Evolutionary conservation across 345 rosid genomes (phyloP).

Genomic region (Gossypium arboreum): DNA sequence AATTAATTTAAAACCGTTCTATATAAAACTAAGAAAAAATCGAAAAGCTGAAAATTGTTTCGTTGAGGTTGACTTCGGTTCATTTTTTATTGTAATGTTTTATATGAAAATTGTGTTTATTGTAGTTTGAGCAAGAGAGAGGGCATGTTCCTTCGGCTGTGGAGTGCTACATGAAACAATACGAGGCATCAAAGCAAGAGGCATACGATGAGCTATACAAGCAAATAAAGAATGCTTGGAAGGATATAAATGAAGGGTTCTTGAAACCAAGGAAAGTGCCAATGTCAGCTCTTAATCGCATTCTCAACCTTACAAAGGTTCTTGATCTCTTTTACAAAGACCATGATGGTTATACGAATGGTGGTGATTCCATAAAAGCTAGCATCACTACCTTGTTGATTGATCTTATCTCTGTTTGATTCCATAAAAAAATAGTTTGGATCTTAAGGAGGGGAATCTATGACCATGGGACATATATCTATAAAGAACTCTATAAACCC

Average conservation of each 20-base stretch:
- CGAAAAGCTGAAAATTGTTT: neutral
- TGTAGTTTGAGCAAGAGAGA: slow-evolving; percentile 21
- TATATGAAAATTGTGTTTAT: neutral
- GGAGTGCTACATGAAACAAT: slow-evolving; percentile 29
- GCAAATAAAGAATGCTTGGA: slow-evolving; percentile 27
- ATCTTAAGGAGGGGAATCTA: too few relatives aligned
- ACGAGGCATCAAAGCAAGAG: slow-evolving; percentile 8
- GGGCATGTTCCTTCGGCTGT: slow-evolving; percentile 26
- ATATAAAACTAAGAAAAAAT: too few relatives aligned
- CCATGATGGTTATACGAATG: neutral
- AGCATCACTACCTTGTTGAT: neutral
- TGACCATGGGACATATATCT: too few relatives aligned
- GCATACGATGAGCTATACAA: slow-evolving; percentile 11
- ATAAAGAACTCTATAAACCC: too few relatives aligned
- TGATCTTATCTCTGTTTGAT: neutral
- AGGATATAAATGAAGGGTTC: slow-evolving; percentile 32
- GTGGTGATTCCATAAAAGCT: neutral
- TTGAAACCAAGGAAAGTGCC: slow-evolving; percentile 19
- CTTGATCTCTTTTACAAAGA: neutral
- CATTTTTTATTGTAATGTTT: neutral
- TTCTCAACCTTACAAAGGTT: neutral
- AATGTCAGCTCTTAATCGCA: neutral
- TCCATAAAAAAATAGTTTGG: neutral
- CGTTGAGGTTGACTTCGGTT: neutral
- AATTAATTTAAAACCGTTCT: too few relatives aligned